Percentiles rank a stretch among this genome's conserved stretches.
Evolutionary conservation across 257 asterid species (phyloP).

Genomic region (Euphrasia confusa): DNA sequence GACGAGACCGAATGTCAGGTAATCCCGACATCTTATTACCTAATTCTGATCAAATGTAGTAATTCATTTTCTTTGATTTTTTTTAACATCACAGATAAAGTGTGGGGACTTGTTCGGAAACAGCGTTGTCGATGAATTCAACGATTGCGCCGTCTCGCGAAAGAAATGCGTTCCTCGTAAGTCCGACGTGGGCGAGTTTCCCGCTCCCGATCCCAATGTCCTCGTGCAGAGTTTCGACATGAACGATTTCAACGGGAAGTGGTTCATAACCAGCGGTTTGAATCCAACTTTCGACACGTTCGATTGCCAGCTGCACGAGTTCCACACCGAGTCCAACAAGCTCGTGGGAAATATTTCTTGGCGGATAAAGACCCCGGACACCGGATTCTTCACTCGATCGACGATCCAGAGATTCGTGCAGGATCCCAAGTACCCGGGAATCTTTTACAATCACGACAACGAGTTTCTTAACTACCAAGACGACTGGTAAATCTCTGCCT

Average conservation of each 20-base stretch:
- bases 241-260: constrained; percentile 76
- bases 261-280: constrained; percentile 82
- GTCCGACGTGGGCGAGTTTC: constrained; percentile 94
- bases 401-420: constrained; percentile 72
- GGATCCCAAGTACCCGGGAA: constrained; percentile 81
- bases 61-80: neutral
- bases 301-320: constrained; percentile 91
- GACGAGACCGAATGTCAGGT: constrained; percentile 99
- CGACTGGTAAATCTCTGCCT: constrained; percentile 59
- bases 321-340: constrained; percentile 62
- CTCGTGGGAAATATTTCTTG: constrained; percentile 75
- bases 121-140: constrained; percentile 82
- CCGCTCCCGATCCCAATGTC: constrained; percentile 67
- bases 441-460: constrained; percentile 84
- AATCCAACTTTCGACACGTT: constrained; percentile 89
- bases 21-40: constrained; percentile 6
- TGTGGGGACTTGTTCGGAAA: constrained; percentile 94
- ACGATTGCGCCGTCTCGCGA: constrained; percentile 93
- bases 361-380: constrained; percentile 83
- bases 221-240: constrained; percentile 70
- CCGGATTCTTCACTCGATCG: constrained; percentile 79
- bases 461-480: constrained; percentile 96
- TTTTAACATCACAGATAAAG: constrained; percentile 54
- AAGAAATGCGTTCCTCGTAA: constrained; percentile 96
- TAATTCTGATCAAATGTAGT: constrained; percentile 1